Percentiles rank a stretch among this genome's conserved stretches.
Evolutionary conservation across 176 grass and related monocot species (phyloP).

Genomic region (Bolboschoenus planiculmis): DNA sequence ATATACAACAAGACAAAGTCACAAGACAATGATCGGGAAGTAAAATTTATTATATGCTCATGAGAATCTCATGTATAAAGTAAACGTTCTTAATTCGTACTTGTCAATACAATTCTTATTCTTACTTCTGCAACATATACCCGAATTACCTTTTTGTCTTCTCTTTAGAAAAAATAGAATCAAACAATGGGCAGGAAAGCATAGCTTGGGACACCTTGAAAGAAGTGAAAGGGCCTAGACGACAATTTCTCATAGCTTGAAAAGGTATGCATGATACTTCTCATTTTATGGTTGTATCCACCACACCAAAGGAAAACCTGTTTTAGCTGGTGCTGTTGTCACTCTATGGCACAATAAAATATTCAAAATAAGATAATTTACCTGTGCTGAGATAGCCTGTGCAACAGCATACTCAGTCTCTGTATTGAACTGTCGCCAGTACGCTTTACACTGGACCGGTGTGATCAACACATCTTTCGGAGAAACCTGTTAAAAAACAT

Average conservation of each 20-base stretch:
- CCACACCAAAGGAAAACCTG: neutral
- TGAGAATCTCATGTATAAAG: neutral
- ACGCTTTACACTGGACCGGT: slow-evolving; percentile 69
- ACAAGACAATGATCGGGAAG: neutral
- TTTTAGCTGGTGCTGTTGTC: neutral
- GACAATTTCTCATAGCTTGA: neutral
- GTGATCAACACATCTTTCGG: slow-evolving; percentile 58
- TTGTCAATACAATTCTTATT: neutral
- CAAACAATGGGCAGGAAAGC: neutral
- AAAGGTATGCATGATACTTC: neutral
- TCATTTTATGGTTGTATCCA: neutral
- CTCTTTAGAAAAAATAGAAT: neutral
- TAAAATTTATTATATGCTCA: neutral
- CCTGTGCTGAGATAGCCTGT: slow-evolving; percentile 83
- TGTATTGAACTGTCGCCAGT: slow-evolving; percentile 72
- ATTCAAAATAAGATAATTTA: slow-evolving; percentile 7
- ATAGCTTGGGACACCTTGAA: neutral
- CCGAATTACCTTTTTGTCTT: neutral
- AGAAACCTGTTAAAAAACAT: slow-evolving; percentile 42
- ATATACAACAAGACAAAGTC: neutral
- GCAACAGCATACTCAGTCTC: slow-evolving; percentile 65
- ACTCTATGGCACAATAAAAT: neutral
- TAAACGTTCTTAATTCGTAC: neutral
- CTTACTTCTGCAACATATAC: neutral
- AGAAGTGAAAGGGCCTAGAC: neutral